phyloP scores from a whole-genome alignment of 1,284 basidiomycete species.

The Amylostereum areolatum region DNA sequence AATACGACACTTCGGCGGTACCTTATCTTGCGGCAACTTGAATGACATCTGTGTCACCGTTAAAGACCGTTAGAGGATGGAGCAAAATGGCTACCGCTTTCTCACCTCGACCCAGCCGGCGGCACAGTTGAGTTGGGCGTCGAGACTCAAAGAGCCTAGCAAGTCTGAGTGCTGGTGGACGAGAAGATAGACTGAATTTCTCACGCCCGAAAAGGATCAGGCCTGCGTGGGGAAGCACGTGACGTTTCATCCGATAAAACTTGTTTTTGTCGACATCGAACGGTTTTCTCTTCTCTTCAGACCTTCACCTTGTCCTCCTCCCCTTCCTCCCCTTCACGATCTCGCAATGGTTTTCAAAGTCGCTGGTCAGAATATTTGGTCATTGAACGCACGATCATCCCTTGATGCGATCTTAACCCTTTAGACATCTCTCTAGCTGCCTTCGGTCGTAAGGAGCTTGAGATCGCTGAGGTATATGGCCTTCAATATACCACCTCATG shows the following conservation, averaged over 20 bases:
- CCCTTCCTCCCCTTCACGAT: constrained; percentile 19
- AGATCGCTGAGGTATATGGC: constrained; percentile 81
- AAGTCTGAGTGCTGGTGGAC: no score
- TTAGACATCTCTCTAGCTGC: constrained; percentile 93
- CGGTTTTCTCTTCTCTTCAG: constrained; percentile 23
- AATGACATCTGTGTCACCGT: constrained; percentile 2
- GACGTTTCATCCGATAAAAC: no score
- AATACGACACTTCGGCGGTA: constrained; percentile 42
- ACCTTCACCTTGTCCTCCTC: constrained; percentile 23
- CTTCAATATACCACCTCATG: neutral
- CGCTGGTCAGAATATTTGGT: constrained; percentile 46
- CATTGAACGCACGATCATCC: constrained; percentile 5
- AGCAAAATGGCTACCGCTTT: no score
- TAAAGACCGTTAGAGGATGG: no score
- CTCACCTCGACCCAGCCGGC: no score
- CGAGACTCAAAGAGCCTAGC: no score
- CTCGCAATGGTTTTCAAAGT: constrained; percentile 78
- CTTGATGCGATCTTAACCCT: constrained; percentile 11
- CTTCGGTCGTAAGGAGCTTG: constrained; percentile 97
- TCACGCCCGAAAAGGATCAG: no score
- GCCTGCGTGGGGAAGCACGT: no score
- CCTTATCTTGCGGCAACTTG: neutral
- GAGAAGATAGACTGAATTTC: no score
- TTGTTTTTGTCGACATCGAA: neutral
- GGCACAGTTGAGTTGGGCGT: no score